Percentiles rank a stretch among this genome's conserved stretches.
These are phyloP conservation scores for Austroboletus eburneus DNA, from an alignment of 768 basidiomycete species.

Conservation along the genomic window DNA sequence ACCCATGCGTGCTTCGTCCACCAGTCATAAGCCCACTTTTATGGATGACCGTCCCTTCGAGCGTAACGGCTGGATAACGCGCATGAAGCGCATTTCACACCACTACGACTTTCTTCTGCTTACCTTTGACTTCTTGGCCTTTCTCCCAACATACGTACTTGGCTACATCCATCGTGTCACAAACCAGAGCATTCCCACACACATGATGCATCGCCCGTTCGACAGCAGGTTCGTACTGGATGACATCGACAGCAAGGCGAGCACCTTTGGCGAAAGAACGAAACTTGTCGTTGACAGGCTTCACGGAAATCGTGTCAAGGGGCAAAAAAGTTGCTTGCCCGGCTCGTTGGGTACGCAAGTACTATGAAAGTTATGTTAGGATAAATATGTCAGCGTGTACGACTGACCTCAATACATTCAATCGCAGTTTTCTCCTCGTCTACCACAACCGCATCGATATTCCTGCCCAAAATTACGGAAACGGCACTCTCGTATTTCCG, in stretches of 20 bases:
- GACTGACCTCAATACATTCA: slow-evolving; percentile 86
- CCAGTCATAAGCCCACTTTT: slow-evolving; percentile 97
- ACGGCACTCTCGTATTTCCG: slow-evolving; percentile 92
- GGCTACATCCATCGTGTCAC: slow-evolving; percentile 94
- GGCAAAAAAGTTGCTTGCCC: slow-evolving; percentile 98
- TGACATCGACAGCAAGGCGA: slow-evolving; percentile 80
- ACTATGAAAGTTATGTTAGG: slow-evolving; percentile 41
- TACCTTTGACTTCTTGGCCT: slow-evolving; percentile 95
- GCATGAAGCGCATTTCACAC: background rate
- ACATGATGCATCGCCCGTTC: slow-evolving; percentile 96
- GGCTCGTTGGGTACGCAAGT: slow-evolving; percentile 90
- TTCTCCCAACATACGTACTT: slow-evolving; percentile 89
- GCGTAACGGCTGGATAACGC: slow-evolving; percentile 70
- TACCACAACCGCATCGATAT: slow-evolving; percentile 93
- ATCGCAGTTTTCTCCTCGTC: slow-evolving; percentile 97
- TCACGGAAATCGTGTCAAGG: slow-evolving; percentile 94
- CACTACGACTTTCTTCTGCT: slow-evolving; percentile 44
- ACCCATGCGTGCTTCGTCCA: slow-evolving; percentile 73
- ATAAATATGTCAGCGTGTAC: background rate
- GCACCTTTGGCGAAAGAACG: slow-evolving; percentile 88
- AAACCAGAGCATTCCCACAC: slow-evolving; percentile 92
- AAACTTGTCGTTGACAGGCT: slow-evolving; percentile 91
- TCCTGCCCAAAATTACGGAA: slow-evolving; percentile 86
- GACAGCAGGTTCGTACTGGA: slow-evolving; percentile 76
- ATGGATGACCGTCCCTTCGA: slow-evolving; percentile 96